Conservation (phyloP, 2,329 filamentous ascomycete genomes). For the Pyrenochaeta sp. region DNA sequence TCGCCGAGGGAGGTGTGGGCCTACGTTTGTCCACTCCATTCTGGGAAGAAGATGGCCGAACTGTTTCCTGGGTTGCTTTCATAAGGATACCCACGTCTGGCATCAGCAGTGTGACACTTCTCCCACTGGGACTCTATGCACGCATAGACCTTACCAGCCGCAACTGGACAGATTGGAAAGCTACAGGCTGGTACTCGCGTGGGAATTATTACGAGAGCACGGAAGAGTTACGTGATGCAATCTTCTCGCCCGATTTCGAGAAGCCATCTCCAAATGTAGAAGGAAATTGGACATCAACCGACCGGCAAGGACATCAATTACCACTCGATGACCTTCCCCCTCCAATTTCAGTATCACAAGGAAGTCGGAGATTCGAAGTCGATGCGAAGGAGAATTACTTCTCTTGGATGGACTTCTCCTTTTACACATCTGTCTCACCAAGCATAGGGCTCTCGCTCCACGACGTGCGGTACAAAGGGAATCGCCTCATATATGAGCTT, state of each 20-base stretch:
- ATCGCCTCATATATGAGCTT: conserved; percentile 65
- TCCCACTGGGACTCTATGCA: conserved; percentile 57
- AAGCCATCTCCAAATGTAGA: conserved; percentile 60
- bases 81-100: conserved; percentile 48
- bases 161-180: conserved; percentile 60
- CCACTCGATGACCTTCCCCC: conserved; percentile 63
- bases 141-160: conserved; percentile 60
- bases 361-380: conserved; percentile 53
- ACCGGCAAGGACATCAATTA: conserved; percentile 50
- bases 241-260: conserved; percentile 54
- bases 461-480: conserved; percentile 64
- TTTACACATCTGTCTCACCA: conserved; percentile 61
- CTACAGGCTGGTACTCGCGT: conserved; percentile 64
- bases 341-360: conserved; percentile 58
- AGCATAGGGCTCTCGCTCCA: conserved; percentile 61
- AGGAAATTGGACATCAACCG: conserved; percentile 57
- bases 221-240: conserved; percentile 58
- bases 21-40: conserved; percentile 39
- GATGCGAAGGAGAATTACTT: conserved; percentile 57
- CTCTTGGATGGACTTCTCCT: conserved; percentile 62
- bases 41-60: conserved; percentile 47
- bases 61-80: conserved; percentile 60
- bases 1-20: conserved; percentile 21
- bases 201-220: conserved; percentile 62
- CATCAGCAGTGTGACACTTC: conserved; percentile 55